These are phyloP conservation scores for Acer saccharum DNA, from an alignment of 345 rosid species.

Conservation along the genomic window DNA sequence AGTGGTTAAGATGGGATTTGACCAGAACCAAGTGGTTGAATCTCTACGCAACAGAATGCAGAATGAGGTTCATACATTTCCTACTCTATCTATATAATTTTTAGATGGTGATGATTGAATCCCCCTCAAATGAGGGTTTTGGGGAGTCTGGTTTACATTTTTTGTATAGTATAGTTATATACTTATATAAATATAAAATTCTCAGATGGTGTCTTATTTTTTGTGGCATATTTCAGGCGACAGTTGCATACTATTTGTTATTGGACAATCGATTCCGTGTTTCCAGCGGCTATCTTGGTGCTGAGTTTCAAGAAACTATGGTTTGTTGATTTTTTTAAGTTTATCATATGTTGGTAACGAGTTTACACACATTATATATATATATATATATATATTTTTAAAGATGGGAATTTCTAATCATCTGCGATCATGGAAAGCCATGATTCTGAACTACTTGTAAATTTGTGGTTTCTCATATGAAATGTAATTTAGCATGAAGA, in stretches of 20 bases:
- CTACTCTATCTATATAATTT: constrained; percentile 7
- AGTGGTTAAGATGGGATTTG: constrained; percentile 75
- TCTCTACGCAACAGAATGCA: constrained; percentile 79
- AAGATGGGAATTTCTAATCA: not conserved
- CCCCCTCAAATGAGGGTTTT: not conserved
- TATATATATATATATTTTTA: not conserved
- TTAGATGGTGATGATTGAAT: not conserved
- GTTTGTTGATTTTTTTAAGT: constrained; percentile 36
- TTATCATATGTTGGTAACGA: not conserved
- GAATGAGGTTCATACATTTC: constrained; percentile 59
- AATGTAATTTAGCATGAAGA: not conserved
- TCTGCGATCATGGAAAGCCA: not conserved
- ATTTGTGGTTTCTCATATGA: constrained; percentile 6
- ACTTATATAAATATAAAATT: not conserved
- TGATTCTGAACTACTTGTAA: constrained; percentile 7
- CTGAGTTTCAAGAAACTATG: constrained; percentile 73
- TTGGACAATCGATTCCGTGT: constrained; percentile 78
- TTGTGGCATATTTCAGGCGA: constrained; percentile 61
- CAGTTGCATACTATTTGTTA: constrained; percentile 87
- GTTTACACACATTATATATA: not conserved
- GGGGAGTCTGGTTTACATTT: not conserved
- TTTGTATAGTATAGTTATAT: not conserved
- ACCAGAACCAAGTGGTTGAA: constrained; percentile 66
- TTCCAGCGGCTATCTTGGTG: constrained; percentile 76
- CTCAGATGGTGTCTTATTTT: constrained; percentile 14